A percentile compares a stretch with the other conserved stretches of the same genome.
Conservation (phyloP, 176 grass and related monocot genomes). For the Cocos nucifera region DNA sequence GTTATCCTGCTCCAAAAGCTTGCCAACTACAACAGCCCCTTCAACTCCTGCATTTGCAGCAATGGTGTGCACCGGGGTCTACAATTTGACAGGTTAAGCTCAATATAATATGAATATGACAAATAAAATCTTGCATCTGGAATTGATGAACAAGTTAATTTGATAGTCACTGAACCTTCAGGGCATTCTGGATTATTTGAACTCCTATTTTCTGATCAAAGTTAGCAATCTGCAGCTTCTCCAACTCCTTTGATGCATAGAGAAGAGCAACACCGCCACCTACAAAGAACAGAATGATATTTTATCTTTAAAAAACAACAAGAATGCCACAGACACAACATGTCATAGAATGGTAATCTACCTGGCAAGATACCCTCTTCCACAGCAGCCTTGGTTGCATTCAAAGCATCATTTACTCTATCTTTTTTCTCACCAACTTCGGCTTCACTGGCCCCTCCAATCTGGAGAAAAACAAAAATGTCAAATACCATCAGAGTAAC, state of each 20-base stretch:
- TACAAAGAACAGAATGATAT: constrained; percentile 20
- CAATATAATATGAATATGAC: too few species aligned
- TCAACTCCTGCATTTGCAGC: constrained; percentile 92
- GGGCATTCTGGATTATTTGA: constrained; percentile 96
- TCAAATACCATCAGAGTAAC: not conserved
- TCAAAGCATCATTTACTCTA: constrained; percentile 48
- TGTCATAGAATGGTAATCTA: not conserved
- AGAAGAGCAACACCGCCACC: constrained; percentile 96
- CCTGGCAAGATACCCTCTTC: constrained; percentile 55
- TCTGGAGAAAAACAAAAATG: constrained; percentile 13
- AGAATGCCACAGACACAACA: too few species aligned
- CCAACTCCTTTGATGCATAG: constrained; percentile 90
- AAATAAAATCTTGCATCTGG: too few species aligned
- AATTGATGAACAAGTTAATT: too few species aligned
- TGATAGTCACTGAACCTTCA: constrained; percentile 44
- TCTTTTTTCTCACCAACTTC: constrained; percentile 54
- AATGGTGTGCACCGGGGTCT: constrained; percentile 92
- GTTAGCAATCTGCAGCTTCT: constrained; percentile 73
- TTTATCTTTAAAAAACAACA: too few species aligned
- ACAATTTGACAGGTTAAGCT: constrained; percentile 7
- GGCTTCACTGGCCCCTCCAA: constrained; percentile 46
- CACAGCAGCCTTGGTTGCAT: constrained; percentile 55
- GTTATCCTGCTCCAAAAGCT: constrained; percentile 91
- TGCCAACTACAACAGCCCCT: constrained; percentile 88
- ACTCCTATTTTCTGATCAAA: constrained; percentile 99